Percentiles rank a stretch among this genome's conserved stretches.
Evolutionary conservation across 2,329 filamentous ascomycete genomes (phyloP).

Genomic region (Phialophora tarda): DNA sequence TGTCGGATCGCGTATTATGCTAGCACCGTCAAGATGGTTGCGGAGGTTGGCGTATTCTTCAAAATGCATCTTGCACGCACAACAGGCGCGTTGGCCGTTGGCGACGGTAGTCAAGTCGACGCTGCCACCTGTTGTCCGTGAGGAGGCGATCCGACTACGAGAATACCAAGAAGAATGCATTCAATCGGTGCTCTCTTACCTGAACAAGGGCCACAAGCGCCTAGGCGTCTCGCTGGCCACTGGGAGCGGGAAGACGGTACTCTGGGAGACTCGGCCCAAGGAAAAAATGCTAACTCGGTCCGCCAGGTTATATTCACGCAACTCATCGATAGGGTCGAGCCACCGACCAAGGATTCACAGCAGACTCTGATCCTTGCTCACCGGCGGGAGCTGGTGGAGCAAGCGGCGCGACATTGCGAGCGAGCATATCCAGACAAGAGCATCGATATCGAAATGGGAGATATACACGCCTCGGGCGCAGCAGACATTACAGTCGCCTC

Average conservation of each 20-base stretch:
- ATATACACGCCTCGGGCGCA: conserved; percentile 72
- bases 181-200: conserved; percentile 72
- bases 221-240: conserved; percentile 86
- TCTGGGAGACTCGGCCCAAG: conserved; percentile 34
- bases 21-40: conserved; percentile 42
- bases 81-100: conserved; percentile 40
- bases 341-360: conserved; percentile 62
- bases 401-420: conserved; percentile 84
- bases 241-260: conserved; percentile 84
- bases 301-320: conserved; percentile 87
- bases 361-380: conserved; percentile 92
- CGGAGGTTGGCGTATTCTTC: conserved; percentile 29
- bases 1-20: conserved; percentile 37
- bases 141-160: conserved; percentile 65
- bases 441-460: conserved; percentile 92
- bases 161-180: conserved; percentile 93
- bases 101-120: conserved; percentile 26
- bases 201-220: conserved; percentile 74
- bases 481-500: conserved; percentile 96
- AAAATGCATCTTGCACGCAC: conserved; percentile 17
- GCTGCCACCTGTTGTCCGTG: conserved; percentile 34
- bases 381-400: conserved; percentile 89
- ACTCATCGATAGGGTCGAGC: conserved; percentile 76
- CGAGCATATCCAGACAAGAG: conserved; percentile 77
- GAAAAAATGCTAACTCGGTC: conserved; percentile 6